phyloP scores from a whole-genome alignment of 139 green algal genomes.

The Astrephomene gubernaculifera region DNA sequence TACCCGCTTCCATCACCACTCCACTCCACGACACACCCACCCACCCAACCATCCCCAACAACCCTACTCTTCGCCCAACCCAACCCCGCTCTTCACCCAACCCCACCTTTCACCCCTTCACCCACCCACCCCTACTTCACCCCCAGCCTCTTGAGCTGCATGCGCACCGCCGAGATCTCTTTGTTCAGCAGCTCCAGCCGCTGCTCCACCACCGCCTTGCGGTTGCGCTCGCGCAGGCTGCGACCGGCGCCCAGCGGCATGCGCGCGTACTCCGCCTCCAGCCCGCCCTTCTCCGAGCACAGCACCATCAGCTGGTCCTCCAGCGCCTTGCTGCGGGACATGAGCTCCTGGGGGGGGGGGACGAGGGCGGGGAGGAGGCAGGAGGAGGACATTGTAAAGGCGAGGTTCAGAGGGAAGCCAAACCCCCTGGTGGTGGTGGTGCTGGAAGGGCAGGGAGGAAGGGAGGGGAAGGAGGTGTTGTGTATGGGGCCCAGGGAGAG shows the following conservation, averaged over 20 bases:
- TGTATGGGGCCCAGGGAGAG: too few relatives aligned
- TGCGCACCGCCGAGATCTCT: constrained; percentile 56
- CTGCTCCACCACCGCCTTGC: constrained; percentile 67
- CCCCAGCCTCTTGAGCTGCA: constrained; percentile 66
- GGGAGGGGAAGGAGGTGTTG: too few relatives aligned
- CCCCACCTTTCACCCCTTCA: too few relatives aligned
- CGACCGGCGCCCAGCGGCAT: constrained; percentile 66
- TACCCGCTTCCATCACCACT: too few relatives aligned
- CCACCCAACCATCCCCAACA: too few relatives aligned
- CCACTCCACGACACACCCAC: too few relatives aligned
- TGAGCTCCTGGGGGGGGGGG: not conserved
- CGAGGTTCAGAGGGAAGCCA: not conserved
- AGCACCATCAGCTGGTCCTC: constrained; percentile 70
- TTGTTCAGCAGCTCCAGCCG: constrained; percentile 60
- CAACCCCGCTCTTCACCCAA: too few relatives aligned
- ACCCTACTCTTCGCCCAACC: too few relatives aligned
- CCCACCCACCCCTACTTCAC: constrained; percentile 41
- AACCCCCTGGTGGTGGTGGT: not conserved
- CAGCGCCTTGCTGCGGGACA: constrained; percentile 54
- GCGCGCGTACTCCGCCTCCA: constrained; percentile 66
- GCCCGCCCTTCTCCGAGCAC: constrained; percentile 63
- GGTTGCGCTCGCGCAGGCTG: constrained; percentile 62
- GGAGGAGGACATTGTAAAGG: too few relatives aligned
- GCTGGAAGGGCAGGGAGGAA: too few relatives aligned
- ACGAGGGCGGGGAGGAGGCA: not conserved